A percentile compares a stretch with the other conserved stretches of the same genome.
Evolutionary conservation across 345 rosid species (phyloP).

Genomic region (Alliaria petiolata): DNA sequence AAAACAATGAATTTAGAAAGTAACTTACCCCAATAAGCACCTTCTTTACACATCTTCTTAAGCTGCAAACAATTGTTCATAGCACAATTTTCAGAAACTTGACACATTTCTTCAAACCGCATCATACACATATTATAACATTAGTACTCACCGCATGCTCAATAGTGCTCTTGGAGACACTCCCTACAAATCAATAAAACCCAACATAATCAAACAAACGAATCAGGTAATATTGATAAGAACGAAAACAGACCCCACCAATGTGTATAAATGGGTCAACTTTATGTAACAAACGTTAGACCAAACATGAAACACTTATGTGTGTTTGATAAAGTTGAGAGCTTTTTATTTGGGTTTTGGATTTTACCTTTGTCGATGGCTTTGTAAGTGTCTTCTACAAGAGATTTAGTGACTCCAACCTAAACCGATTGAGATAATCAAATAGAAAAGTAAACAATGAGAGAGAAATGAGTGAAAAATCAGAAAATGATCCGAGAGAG

Average conservation of each 20-base stretch:
- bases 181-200: too few relatives aligned
- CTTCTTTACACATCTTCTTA: slow-evolving; percentile 88
- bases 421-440: slow-evolving; percentile 21
- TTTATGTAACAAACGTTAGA: neutral
- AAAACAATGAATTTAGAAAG: neutral
- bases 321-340: neutral
- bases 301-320: neutral
- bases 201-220: too few relatives aligned
- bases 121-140: neutral
- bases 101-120: neutral
- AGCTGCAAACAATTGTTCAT: slow-evolving; percentile 43
- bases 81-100: neutral
- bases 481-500: neutral
- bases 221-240: neutral
- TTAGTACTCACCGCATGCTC: slow-evolving; percentile 56
- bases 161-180: slow-evolving; percentile 35
- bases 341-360: neutral
- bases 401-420: slow-evolving; percentile 67
- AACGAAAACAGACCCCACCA: neutral
- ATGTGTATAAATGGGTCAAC: neutral
- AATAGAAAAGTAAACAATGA: slow-evolving; percentile 1
- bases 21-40: slow-evolving; percentile 78
- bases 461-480: neutral
- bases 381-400: slow-evolving; percentile 61
- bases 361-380: slow-evolving; percentile 53